Evolutionary conservation across 1,284 basidiomycete species (phyloP).

Genomic region (Fomitopsis schrenkii): DNA sequence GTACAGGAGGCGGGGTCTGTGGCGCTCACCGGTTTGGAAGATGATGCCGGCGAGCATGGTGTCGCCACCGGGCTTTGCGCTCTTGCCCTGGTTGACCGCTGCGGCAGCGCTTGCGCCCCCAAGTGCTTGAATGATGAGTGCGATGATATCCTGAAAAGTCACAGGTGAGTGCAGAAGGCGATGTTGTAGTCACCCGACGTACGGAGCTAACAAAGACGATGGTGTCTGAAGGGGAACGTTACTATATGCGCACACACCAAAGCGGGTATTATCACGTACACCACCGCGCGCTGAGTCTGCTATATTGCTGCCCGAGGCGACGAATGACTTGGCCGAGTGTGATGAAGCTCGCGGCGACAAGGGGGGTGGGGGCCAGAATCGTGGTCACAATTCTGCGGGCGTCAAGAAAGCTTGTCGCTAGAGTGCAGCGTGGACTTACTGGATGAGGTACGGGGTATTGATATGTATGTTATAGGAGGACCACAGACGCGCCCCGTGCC

Average conservation of each 20-base stretch:
- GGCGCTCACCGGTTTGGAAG: constrained; percentile 44
- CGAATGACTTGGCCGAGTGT: constrained; percentile 41
- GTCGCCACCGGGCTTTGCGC: constrained; percentile 35
- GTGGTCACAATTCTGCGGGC: constrained; percentile 34
- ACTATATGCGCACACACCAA: neutral
- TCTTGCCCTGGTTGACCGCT: constrained; percentile 25
- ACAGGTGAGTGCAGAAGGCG: neutral
- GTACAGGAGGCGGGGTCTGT: too few relatives aligned
- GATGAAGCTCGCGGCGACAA: constrained; percentile 47
- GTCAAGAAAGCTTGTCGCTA: too few relatives aligned
- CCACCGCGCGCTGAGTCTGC: constrained; percentile 25
- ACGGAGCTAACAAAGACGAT: constrained; percentile 47
- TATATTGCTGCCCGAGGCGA: constrained; percentile 32
- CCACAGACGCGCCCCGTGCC: constrained; percentile 35
- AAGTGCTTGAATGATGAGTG: constrained; percentile 49
- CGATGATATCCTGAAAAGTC: constrained; percentile 41
- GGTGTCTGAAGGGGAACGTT: constrained; percentile 33
- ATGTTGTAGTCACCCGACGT: constrained; percentile 10
- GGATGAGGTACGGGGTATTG: constrained; percentile 36
- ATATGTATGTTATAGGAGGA: constrained; percentile 25
- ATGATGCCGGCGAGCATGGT: constrained; percentile 57
- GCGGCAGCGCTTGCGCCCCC: constrained; percentile 49
- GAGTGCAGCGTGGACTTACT: constrained; percentile 22
- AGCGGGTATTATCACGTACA: constrained; percentile 35
- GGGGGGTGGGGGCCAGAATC: constrained; percentile 43